Evolutionary conservation across 257 asterid genomes (phyloP).

Genomic region (Thymus quinquecostatus): DNA sequence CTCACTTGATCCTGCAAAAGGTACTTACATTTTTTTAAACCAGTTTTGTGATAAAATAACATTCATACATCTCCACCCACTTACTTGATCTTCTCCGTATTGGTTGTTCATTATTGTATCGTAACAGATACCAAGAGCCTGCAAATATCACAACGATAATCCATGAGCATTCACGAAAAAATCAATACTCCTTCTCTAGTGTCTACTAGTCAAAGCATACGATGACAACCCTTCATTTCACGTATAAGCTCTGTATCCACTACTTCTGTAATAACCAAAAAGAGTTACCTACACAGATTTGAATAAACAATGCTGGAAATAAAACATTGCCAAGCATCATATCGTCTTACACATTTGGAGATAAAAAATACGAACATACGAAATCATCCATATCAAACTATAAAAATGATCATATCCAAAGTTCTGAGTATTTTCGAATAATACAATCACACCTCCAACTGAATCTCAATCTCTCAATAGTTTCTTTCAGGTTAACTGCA

Average conservation of each 20-base stretch:
- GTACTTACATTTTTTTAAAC: neutral
- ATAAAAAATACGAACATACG: too few relatives aligned
- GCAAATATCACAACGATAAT: slow-evolving; percentile 27
- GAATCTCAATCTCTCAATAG: neutral
- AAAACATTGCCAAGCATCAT: neutral
- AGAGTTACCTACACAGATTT: too few relatives aligned
- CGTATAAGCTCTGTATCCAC: too few relatives aligned
- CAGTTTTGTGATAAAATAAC: neutral
- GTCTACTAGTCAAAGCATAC: neutral
- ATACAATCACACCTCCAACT: neutral
- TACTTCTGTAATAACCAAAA: too few relatives aligned
- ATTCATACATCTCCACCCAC: slow-evolving; percentile 34
- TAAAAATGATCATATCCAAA: neutral
- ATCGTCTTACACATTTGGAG: too few relatives aligned
- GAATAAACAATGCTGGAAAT: neutral
- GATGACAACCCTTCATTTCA: neutral
- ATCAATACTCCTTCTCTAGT: neutral
- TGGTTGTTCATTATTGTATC: slow-evolving; percentile 54
- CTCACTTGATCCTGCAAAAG: slow-evolving; percentile 66
- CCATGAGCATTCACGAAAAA: slow-evolving; percentile 13
- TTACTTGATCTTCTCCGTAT: slow-evolving; percentile 60
- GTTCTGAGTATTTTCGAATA: neutral
- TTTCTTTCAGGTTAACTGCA: neutral
- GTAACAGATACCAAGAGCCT: slow-evolving; percentile 32
- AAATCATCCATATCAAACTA: neutral